Base-by-base conservation (phyloP, 495 filamentous ascomycete species). In the Hypoxylon crocopeplum region DNA sequence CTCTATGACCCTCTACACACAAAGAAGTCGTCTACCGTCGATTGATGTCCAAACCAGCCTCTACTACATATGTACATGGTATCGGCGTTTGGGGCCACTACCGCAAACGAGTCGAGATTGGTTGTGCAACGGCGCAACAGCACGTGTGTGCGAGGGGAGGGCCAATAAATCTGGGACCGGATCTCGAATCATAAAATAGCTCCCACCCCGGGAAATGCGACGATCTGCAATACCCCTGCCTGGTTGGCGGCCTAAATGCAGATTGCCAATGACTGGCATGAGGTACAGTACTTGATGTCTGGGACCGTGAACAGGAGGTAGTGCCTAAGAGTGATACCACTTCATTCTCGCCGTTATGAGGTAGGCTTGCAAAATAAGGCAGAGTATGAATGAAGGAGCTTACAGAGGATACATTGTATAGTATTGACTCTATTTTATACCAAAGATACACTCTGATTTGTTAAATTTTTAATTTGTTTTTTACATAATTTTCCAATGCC, bases 141-240 rank as follows among this genome's bases (percentile, higher is more conserved):
- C 61, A 64, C 61, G 61, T 64, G 61, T 64, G 61, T 56, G 38
- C 55, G 61, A 59, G 61, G 60, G 34, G 54, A 48, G 24, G 48
- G 38, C 25, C 33, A 44, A 29, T 34, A 64, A 66, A 56, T 57
- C 62, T 66, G 62, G 62, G 57, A 66, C 56, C 52, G 39, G 62
- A 66, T 66, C 62, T 66, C 62, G 57, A 66, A 66, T 66, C 56
- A 61, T 34, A 56, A 50, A 41, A 52, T 62, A 48, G 56, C 62
- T 59, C 40, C 54, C 57, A 56, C 64, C 59, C 67, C 68, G 47
- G 59, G 55, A 68, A 68, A 70, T 68, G 64, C 68, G 61, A 61
- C 60, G 68, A 70, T 70, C 68, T 58, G 60, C 68, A 62, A 21
- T 12, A 70, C 52, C 68, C 68, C 65, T 70, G 68, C 39, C 40